Evolutionary conservation across 2,329 filamentous ascomycete species (phyloP), one percentile per base, ranked within the genome.

Genomic region (Fusarium solani-melongenae): DNA sequence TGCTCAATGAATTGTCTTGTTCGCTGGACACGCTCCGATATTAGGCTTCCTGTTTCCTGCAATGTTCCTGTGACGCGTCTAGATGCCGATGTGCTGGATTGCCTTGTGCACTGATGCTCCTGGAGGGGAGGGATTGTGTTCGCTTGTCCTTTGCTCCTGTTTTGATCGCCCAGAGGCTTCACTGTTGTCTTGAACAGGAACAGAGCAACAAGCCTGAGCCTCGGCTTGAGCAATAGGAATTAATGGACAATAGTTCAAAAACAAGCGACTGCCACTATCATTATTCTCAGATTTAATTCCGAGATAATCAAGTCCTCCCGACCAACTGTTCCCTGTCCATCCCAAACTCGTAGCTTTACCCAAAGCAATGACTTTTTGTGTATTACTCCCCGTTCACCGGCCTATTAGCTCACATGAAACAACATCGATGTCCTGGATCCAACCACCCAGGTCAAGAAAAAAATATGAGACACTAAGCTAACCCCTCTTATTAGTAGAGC

Each of bases 1-100:
- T 73, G 70, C 65, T 65, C 65, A 73, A 78, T 78, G 71, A 74
- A 77, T 66, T 64, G 72, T 68, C 71, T 64, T 66, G 65, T 53
- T 73, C 44, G 66, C 67, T 71, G 74, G 69, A 60, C 64, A 66
- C 62, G 60, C 68, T 71, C 65, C 62, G 69, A 58, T 34, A 56
- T 27, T 29, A 53, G 53, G 57, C 36, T 24, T 59, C 20, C 36
- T 33, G 58, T 20, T 27, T 55, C 49, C 33, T 29, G 41, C 24
- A n/a, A 7, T n/a, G 27, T 15, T 20, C 15, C 14, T 56, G 66
- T 70, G 67, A 70, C 22, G 17, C 55, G 12, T 24, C n/a, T 44
- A 27, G 24, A 15, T 24, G 58, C 22, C 24, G 55, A n/a, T 56
- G 33, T 38, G 53, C 22, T 38, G 33, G 15, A 31, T 38, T 38